Evolutionary conservation across 306 rosid species (phyloP), one percentile per base, ranked within the genome.

Genomic region (Arachis stenosperma): DNA sequence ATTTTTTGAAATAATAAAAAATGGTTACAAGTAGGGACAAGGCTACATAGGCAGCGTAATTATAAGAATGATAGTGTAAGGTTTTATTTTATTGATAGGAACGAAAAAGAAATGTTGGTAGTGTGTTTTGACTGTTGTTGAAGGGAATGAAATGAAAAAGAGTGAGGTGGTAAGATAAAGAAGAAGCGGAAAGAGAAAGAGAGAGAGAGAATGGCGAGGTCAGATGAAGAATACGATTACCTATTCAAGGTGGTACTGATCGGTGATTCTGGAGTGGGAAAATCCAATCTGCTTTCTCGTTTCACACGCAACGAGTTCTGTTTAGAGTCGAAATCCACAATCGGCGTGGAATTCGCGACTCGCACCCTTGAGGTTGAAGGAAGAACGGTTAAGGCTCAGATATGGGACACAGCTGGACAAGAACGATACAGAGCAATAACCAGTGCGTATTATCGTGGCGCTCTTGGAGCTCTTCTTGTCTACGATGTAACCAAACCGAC

Each of bases 381-480:
- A 78, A 86, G 91, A 83, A 93, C 87, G 2, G 88, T 93, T 63
- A 93, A 93, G 71, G 86, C 98, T 76, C 98, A 93, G 72, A 93
- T 93, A 85, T 93, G 98, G 98, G 98, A 93, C 55, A 93, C 97
- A 0, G 98, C 98, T 0, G 98, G 97, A 52, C 98, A 93, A 87
- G 98, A 93, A 82, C 87, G 98, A 6, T 91, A 93, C 80, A 86
- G 96, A 55, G 98, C 98, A 7, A 93, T 93, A 33, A 93, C 97
- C 0, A 89, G 96, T 69, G 98, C 98, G 36, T 93, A 93, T 88
- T 93, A 93, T 44, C 77, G 97, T 2, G 98, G 98, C 14, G 98
- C 98, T 27, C 94, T 93, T 1, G 98, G 97, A 62, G 98, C 97
- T 50, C 89, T 93, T 79, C 86, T 93, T 0, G 98, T 93, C 11